phyloP scores from a whole-genome alignment of 202 grass and related monocot species.

The Miscanthus sacchariflorus region DNA sequence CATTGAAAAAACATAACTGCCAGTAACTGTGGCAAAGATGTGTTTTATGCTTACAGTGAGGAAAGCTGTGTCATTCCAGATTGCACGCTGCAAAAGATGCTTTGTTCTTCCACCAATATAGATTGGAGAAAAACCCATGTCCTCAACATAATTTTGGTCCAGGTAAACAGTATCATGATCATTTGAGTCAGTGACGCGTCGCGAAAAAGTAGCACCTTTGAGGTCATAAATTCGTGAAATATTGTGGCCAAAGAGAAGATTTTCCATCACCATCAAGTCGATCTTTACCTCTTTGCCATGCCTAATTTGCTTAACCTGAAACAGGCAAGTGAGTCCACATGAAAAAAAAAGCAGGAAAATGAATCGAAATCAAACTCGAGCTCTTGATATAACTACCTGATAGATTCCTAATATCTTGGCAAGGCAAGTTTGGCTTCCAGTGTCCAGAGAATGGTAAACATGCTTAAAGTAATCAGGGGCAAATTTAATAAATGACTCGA shows the following conservation, averaged over 20 bases:
- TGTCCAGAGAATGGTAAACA: conserved; percentile 75
- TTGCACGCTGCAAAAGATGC: conserved; percentile 92
- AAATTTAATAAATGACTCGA: conserved; percentile 93
- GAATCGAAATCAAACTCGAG: conserved; percentile 19
- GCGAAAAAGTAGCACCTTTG: conserved; percentile 81
- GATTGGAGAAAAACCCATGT: conserved; percentile 86
- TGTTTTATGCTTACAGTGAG: conserved; percentile 82
- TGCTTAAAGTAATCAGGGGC: conserved; percentile 92
- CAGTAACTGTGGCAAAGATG: conserved; percentile 18
- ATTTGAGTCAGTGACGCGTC: conserved; percentile 57
- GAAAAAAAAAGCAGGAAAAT: conserved; percentile 41
- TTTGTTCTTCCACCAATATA: conserved; percentile 96
- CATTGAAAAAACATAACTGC: conserved; percentile 34
- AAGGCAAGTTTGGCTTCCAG: conserved; percentile 91
- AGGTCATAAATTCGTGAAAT: conserved; percentile 91
- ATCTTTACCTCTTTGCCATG: conserved; percentile 85
- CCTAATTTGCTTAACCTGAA: conserved; percentile 84
- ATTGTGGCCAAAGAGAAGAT: conserved; percentile 89
- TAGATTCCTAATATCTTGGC: conserved; percentile 98
- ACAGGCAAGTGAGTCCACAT: conserved; percentile 28
- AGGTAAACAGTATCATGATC: conserved; percentile 71
- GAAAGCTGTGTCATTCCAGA: conserved; percentile 98
- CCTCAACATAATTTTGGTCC: conserved; percentile 95
- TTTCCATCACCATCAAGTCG: conserved; percentile 99
- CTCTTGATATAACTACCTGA: conserved; percentile 59